A percentile compares a stretch with the other conserved stretches of the same genome.
These are phyloP conservation scores for Bacterosira constricta DNA, from an alignment of 108 stramenopile species.

Conservation along the genomic window DNA sequence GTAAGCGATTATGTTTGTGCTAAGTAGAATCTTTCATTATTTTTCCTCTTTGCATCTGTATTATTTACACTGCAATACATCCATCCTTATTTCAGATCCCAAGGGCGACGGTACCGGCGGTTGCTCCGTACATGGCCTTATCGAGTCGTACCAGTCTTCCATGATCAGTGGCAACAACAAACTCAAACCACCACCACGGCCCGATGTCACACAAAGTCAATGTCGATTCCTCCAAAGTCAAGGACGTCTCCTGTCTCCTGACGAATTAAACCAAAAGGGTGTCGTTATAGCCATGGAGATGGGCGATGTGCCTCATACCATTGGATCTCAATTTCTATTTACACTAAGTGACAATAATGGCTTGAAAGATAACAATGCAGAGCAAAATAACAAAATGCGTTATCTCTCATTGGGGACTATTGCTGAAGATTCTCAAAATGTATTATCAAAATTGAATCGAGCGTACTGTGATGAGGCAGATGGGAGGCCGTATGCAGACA, in stretches of 20 bases:
- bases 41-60: constrained; percentile 9
- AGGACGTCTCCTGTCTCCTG: constrained; percentile 58
- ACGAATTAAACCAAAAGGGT: constrained; percentile 73
- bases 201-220: constrained; percentile 43
- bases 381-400: constrained; percentile 54
- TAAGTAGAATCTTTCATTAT: no score
- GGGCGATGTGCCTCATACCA: constrained; percentile 65
- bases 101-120: constrained; percentile 95
- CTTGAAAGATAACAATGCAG: constrained; percentile 55
- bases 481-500: constrained; percentile 95
- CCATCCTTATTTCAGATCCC: constrained; percentile 65
- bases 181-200: not conserved
- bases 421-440: constrained; percentile 87
- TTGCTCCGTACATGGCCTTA: constrained; percentile 78
- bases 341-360: constrained; percentile 79
- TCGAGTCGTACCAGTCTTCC: constrained; percentile 43
- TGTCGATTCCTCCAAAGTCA: constrained; percentile 68
- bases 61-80: constrained; percentile 35
- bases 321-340: constrained; percentile 95
- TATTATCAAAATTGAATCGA: constrained; percentile 83
- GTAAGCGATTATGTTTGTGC: not conserved
- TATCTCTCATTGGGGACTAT: constrained; percentile 89
- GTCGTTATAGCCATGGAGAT: constrained; percentile 77
- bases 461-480: constrained; percentile 90
- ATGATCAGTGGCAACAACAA: not conserved